Evolutionary conservation across 805 yeast genomes (phyloP), one percentile per base, ranked within the genome.

Genomic region (Candida maris): DNA sequence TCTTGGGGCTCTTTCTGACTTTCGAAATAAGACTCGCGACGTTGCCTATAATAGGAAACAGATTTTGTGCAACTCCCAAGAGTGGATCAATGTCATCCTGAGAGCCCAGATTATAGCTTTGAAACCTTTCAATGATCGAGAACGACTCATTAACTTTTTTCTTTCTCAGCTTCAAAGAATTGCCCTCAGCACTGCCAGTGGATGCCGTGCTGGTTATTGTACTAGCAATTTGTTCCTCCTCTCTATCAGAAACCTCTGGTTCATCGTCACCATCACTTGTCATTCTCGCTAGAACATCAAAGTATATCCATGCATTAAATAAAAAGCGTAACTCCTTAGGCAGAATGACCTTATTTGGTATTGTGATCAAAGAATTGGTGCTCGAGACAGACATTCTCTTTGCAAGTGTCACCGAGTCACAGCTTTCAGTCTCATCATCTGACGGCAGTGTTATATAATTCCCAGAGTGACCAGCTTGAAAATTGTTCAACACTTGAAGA

Each of bases 221-320:
- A 22, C 22, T 39, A 20, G 15, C 29, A 5, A 14, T 26, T 30
- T 18, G 24, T 7, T 5, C 35, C 42, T 20, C 16, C 4, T 19
- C 14, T 6, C 34, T 21, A 8, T 39, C 38, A 18, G 20, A 26
- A 4, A 42, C 44, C 9, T 37, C 42, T 8, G 27, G 42, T 18
- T 74, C 77, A 12, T 64, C 62, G 16, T 60, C 66, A 6, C 64
- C 58, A 36, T 70, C 73, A 18, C 79, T 68, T 0, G 85, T 77
- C 71, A 81, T 71, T 39, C 81, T 73, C 1, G 85, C 78, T 39
- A 81, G 57, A 3, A 80, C 85, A 54, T 81, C 85, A 46, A 76
- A 71, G 54, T 81, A 81, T 29, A 79, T 65, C 79, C 84, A 81
- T n/a, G 75, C 69, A 48, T 80, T 77, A 59, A 75, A 75, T 27